Percentiles rank a stretch among this genome's conserved stretches.
Conservation (phyloP, 495 filamentous ascomycete species). For the Xylaria grammica region DNA sequence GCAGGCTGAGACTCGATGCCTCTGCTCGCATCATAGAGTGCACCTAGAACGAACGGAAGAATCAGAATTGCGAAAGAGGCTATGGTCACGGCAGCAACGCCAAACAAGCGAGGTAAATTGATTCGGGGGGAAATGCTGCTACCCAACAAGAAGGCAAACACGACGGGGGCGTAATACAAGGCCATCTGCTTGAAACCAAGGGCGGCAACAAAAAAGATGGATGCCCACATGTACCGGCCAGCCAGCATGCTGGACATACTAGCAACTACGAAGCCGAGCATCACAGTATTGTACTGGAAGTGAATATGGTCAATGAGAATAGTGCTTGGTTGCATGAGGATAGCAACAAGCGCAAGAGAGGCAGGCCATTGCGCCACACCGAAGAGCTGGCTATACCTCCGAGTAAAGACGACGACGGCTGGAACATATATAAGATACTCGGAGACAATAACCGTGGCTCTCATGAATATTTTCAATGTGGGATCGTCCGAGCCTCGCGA, state of each 20-base stretch:
- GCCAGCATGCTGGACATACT: slow-evolving; percentile 88
- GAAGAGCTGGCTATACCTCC: slow-evolving; percentile 73
- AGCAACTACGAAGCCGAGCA: slow-evolving; percentile 87
- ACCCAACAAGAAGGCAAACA: slow-evolving; percentile 91
- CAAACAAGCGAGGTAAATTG: slow-evolving; percentile 70
- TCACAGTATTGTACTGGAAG: slow-evolving; percentile 98
- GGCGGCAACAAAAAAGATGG: slow-evolving; percentile 91
- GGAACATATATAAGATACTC: slow-evolving; percentile 91
- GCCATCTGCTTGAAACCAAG: slow-evolving; percentile 99
- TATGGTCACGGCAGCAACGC: slow-evolving; percentile 73
- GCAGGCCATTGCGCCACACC: slow-evolving; percentile 75
- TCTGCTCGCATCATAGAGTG: slow-evolving; percentile 61
- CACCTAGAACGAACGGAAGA: slow-evolving; percentile 71
- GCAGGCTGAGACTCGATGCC: slow-evolving; percentile 56
- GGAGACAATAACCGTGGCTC: slow-evolving; percentile 83
- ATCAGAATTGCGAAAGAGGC: slow-evolving; percentile 76
- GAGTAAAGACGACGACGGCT: slow-evolving; percentile 80
- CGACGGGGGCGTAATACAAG: slow-evolving; percentile 89
- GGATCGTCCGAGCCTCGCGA: slow-evolving; percentile 83
- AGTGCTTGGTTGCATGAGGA: slow-evolving; percentile 89
- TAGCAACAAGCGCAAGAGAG: slow-evolving; percentile 83
- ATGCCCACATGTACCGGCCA: slow-evolving; percentile 82
- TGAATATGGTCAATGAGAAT: slow-evolving; percentile 97
- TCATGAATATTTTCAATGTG: slow-evolving; percentile 90
- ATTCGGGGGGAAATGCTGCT: slow-evolving; percentile 78